Base-by-base conservation (phyloP, 768 basidiomycete species). In the Lactarius akahatsu region DNA sequence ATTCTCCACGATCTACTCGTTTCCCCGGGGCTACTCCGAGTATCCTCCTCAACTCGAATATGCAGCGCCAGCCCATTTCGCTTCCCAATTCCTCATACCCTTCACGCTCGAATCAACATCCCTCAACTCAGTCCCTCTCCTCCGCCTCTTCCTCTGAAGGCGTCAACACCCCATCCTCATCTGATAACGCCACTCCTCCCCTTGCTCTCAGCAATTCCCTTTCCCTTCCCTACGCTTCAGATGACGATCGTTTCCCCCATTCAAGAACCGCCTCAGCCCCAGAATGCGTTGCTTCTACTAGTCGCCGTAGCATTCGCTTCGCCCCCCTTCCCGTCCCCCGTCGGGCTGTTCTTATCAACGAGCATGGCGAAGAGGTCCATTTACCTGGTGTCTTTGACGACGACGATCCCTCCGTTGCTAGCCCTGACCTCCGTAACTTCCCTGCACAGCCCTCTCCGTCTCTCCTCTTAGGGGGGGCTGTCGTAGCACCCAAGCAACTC, bases 311-410 rank as follows among this genome's bases (percentile, higher is more conserved):
- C 57, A 94, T 95, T 66, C 85, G 90, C 67, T 95, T 95, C 69
- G 93, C 94, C 0, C 94, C 94, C 1, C 83, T 95, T 20, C 94
- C 94, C 1, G 89, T 91, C 71, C 90, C 91, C 1, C 80, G 85
- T 28, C 81, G 85, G 59, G 81, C 83, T 59, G 78, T 81, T 67
- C 69, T 78, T 69, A 73, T 79, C 66, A 75, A 74, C 30, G 80
- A 80, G 68, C 77, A 80, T 72, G 80, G 78, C 69, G 76, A 76
- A 59, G 80, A 81, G 70, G 67, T 77, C n/a, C 77, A 77, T 30
- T 73, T 80, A 23, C 71, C 74, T 23, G 65, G 68, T 56, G 75
- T 73, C 47, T 67, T 75, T 50, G 67, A 73, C 41, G 73, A 76
- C 58, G 76, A 75, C 59, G 68, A 71, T 50, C 61, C 71, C 20